Conservation (phyloP, 768 basidiomycete genomes). For the Dacryopinax spathularia region DNA sequence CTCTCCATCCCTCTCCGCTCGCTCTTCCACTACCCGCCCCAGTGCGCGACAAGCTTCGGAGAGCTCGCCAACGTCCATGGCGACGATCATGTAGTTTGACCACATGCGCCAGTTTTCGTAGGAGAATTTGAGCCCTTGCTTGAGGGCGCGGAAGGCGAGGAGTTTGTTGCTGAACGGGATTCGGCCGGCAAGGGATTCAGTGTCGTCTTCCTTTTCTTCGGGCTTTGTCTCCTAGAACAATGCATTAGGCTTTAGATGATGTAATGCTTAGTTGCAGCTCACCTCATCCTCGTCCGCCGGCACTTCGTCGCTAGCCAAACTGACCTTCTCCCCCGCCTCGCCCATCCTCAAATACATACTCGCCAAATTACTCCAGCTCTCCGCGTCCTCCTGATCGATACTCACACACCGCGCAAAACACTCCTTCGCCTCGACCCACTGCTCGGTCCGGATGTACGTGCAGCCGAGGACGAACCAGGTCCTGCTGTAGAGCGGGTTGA, state of each 20-base stretch:
- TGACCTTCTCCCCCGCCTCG: slow-evolving; percentile 24
- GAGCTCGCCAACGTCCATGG: slow-evolving; percentile 85
- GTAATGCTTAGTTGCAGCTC: background rate
- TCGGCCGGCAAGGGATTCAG: slow-evolving; percentile 10
- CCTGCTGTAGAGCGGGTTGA: slow-evolving; percentile 75
- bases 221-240: slow-evolving; percentile 2
- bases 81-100: slow-evolving; percentile 91
- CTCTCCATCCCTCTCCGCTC: slow-evolving; percentile 35
- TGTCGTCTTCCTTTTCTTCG: slow-evolving; percentile 10
- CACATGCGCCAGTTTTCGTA: slow-evolving; percentile 98
- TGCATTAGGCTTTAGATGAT: background rate
- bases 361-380: slow-evolving; percentile 97
- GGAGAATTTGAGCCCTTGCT: slow-evolving; percentile 68
- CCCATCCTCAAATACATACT: slow-evolving; percentile 82
- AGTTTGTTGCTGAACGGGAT: slow-evolving; percentile 45
- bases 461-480: slow-evolving; percentile 98
- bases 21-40: slow-evolving; percentile 64
- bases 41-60: slow-evolving; percentile 75
- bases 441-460: slow-evolving; percentile 62
- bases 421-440: slow-evolving; percentile 70
- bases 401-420: slow-evolving; percentile 76
- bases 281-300: slow-evolving; percentile 3
- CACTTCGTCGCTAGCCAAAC: slow-evolving; percentile 20
- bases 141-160: slow-evolving; percentile 83
- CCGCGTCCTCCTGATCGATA: slow-evolving; percentile 90